Conservation (phyloP, 495 filamentous ascomycete species). For the Lentithecium fluviatile region DNA sequence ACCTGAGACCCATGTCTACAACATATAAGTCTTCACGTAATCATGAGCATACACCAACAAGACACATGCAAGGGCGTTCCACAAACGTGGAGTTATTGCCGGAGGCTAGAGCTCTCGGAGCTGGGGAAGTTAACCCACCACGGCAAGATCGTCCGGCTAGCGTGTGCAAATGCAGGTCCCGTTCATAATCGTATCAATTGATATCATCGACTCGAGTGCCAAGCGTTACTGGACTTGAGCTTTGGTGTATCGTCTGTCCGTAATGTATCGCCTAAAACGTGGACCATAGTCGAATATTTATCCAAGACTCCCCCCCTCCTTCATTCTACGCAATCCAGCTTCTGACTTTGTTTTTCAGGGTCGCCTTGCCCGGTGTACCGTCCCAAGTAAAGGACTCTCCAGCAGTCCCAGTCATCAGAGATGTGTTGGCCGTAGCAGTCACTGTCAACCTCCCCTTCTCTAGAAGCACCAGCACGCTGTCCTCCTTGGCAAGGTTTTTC, state of each 20-base stretch:
- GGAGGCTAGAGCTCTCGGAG: background rate
- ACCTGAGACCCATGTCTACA: too few relatives aligned
- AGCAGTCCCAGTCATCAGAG: background rate
- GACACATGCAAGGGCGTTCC: background rate
- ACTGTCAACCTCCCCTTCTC: background rate
- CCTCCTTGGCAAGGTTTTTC: background rate
- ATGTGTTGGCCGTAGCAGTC: background rate
- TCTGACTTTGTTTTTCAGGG: background rate
- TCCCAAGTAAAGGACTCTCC: background rate
- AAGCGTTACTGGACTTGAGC: too few relatives aligned
- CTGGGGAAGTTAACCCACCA: too few relatives aligned
- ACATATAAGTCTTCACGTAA: background rate
- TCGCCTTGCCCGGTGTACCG: background rate
- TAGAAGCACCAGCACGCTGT: background rate
- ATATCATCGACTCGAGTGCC: too few relatives aligned
- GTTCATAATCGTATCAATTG: too few relatives aligned
- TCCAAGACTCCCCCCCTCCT: too few relatives aligned
- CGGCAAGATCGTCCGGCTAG: too few relatives aligned
- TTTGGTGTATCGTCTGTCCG: too few relatives aligned
- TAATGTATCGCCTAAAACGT: too few relatives aligned
- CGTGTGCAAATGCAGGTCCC: too few relatives aligned
- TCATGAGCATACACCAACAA: background rate
- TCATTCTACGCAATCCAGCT: background rate
- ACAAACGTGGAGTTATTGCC: background rate
- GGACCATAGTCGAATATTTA: too few relatives aligned